Evolutionary conservation across 2,329 filamentous ascomycete genomes (phyloP).

Genomic region (Falciphora oryzae): DNA sequence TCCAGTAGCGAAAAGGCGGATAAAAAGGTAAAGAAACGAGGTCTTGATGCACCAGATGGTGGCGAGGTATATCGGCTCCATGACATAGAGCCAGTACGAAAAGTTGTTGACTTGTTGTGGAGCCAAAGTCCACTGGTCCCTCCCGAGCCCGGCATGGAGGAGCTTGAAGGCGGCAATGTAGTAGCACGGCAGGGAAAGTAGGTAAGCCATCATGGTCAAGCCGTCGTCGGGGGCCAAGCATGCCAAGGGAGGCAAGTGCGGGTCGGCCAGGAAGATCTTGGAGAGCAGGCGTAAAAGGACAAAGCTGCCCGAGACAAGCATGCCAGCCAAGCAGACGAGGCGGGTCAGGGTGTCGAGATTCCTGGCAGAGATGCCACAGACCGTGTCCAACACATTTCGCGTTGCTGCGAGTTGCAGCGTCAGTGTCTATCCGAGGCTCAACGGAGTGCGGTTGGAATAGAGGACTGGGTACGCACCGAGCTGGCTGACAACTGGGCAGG

Average conservation of each 20-base stretch:
- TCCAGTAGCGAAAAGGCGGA: constrained; percentile 43
- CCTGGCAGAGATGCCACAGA: not conserved
- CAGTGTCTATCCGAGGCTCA: not conserved
- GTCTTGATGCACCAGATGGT: constrained; percentile 42
- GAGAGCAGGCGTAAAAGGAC: constrained; percentile 31
- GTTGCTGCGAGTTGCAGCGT: not conserved
- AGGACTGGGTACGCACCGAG: not conserved
- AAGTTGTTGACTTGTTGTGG: constrained; percentile 36
- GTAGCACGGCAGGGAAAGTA: constrained; percentile 23
- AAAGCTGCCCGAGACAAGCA: constrained; percentile 26
- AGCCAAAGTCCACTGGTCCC: constrained; percentile 46
- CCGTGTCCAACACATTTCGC: not conserved
- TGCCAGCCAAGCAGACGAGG: not conserved
- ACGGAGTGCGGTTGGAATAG: not conserved
- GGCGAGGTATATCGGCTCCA: constrained; percentile 37
- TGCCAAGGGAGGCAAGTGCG: not conserved
- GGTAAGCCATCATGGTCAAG: constrained; percentile 22
- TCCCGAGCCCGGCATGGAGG: constrained; percentile 37
- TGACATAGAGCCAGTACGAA: constrained; percentile 35
- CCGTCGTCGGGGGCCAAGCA: constrained; percentile 31
- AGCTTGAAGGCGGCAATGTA: constrained; percentile 27
- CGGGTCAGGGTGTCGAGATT: not conserved
- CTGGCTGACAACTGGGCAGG: not conserved
- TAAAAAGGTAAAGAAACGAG: constrained; percentile 48
- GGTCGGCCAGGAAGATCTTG: constrained; percentile 25